Evolutionary conservation across 306 rosid genomes (phyloP), one percentile per base, ranked within the genome.

Genomic region (Sicyos baderoa): DNA sequence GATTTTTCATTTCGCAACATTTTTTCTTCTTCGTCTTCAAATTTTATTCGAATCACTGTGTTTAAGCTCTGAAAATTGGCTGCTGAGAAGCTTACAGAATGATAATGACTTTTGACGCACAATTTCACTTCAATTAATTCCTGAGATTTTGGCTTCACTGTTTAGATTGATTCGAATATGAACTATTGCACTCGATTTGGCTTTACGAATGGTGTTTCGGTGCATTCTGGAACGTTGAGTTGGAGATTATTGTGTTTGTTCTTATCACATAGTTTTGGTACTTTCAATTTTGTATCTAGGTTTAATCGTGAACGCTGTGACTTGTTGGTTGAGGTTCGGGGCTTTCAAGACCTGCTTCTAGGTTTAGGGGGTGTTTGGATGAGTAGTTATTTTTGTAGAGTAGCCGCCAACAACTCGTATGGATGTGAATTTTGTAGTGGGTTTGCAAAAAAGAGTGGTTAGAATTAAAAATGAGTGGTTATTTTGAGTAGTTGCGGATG

Each of bases 181-280:
- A 13, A 0, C 13, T 65, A 3, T 29, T 29, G 35, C 11, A n/a
- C 21, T 65, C 10, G 5, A 12, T 65, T 45, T 65, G 27, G 52
- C 70, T 64, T 65, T n/a, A 17, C 42, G 29, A 44, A 6, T 65
- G 21, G 13, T 65, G n/a, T 21, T 65, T 57, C 2, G 23, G 52
- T 63, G 52, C 69, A 63, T 63, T 63, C 17, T 62, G 29, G n/a
- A 62, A 17, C 11, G 27, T 25, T 57, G 19, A 25, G 64, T 57
- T 27, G 64, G 64, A 35, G 48, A 29, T 29, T 29, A 44, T 45
- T 42, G 12, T 32, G 11, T 64, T 19, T 11, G 70, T 64, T 64
- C 23, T 10, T 12, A 63, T 17, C 11, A 63, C 2, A 5, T 3
- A 25, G 29, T 25, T 25, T 25, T 29, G 35, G 29, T 64, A 8